Evolutionary conservation across 768 basidiomycete species (phyloP).

Genomic region (Tricholoma furcatifolium): DNA sequence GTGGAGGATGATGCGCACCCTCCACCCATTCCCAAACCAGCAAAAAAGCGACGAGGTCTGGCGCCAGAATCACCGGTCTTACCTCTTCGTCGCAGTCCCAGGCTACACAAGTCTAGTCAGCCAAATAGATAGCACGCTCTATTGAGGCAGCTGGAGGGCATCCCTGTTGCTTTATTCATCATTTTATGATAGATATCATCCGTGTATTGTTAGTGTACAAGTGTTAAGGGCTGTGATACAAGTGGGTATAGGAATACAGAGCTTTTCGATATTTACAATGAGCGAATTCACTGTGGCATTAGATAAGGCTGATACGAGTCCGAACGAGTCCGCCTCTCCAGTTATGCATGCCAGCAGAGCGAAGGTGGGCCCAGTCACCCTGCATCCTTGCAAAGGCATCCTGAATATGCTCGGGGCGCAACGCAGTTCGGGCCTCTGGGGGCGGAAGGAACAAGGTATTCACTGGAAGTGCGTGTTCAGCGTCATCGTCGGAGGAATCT

Average conservation of each 20-base stretch:
- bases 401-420: conserved; percentile 84
- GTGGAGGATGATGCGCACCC: too few species aligned
- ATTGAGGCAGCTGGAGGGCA: too few species aligned
- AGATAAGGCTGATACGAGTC: conserved; percentile 79
- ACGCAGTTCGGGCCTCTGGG: conserved; percentile 73
- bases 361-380: conserved; percentile 74
- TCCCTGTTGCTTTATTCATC: too few species aligned
- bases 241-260: conserved; percentile 18
- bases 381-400: conserved; percentile 93
- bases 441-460: conserved; percentile 81
- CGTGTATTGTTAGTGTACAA: conserved; percentile 26
- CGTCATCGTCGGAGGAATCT: conserved; percentile 60
- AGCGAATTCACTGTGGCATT: conserved; percentile 14
- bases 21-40: too few species aligned
- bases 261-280: not conserved
- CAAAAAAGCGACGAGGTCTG: too few species aligned
- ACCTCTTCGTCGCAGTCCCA: too few species aligned
- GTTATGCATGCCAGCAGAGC: conserved; percentile 85
- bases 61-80: too few species aligned
- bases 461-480: conserved; percentile 62
- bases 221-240: conserved; percentile 20
- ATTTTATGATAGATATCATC: too few species aligned
- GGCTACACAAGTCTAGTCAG: too few species aligned
- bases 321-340: conserved; percentile 85
- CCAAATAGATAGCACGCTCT: too few species aligned